Conservation (phyloP, 306 rosid species). For the Malus sieversii region DNA sequence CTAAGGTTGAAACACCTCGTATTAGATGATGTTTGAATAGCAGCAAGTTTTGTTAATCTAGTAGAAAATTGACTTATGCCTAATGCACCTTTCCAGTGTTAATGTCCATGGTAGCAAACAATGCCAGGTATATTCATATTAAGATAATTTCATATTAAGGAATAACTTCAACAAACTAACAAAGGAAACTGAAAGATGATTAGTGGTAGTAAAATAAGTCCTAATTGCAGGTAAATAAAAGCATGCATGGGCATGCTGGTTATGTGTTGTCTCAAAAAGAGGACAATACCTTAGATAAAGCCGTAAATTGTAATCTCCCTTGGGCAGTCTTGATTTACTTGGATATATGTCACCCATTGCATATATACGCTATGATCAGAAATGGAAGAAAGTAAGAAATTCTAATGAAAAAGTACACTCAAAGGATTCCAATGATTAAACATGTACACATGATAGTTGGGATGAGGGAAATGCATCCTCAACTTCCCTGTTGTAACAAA, state of each 20-base stretch:
- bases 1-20: conserved; percentile 28
- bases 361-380: conserved; percentile 54
- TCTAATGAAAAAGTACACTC: neutral
- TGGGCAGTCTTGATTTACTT: conserved; percentile 60
- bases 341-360: conserved; percentile 91
- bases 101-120: neutral
- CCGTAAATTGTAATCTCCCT: conserved; percentile 83
- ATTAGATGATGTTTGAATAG: neutral
- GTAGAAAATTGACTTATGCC: neutral
- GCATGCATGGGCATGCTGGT: neutral
- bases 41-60: neutral
- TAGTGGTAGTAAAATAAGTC: neutral
- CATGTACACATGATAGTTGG: no score
- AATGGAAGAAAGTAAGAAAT: conserved; percentile 10
- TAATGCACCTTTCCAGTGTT: neutral
- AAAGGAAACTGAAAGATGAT: neutral
- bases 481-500: neutral
- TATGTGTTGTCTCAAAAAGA: conserved; percentile 7
- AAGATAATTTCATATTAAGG: neutral
- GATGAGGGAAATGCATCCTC: neutral
- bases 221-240: neutral
- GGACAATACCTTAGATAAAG: conserved; percentile 63
- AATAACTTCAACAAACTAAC: neutral
- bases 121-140: neutral
- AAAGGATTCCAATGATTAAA: neutral